Base-by-base conservation (phyloP, 116 monocot species). In the Iris pallida region DNA sequence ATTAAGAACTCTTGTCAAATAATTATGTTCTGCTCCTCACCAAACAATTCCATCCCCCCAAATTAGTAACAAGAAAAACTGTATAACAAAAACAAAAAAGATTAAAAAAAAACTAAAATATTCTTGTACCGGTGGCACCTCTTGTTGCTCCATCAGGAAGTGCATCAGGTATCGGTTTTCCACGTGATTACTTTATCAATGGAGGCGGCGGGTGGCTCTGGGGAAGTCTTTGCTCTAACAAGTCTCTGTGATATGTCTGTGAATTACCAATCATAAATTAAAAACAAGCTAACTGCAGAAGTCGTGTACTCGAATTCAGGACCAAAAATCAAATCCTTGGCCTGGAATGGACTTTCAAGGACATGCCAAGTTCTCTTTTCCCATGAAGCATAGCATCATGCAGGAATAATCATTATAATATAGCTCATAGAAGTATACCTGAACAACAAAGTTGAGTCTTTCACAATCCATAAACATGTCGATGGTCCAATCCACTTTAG, bases 381-480 rank as follows among this genome's bases (percentile, higher is more conserved):
- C 5, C 3, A 55, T 16, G n/a, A 55, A 55, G 16, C 16, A 55
- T 16, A 55, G 40, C 13, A 43, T 44, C 43, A n/a, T 42, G 43
- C n/a, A 13, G 14, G 42, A 61, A 30, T 42, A 43, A n/a, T n/a
- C n/a, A n/a, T n/a, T n/a, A 6, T 8, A n/a, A n/a, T n/a, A n/a
- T n/a, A n/a, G n/a, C n/a, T n/a, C n/a, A n/a, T n/a, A n/a, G n/a
- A n/a, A 10, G 0, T 5, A 40, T 85, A 92, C 92, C 96, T 96
- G 96, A 64, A 96, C 73, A 16, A 96, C 96, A 60, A 96, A 96
- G 70, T 96, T 89, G 16, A 89, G 96, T 18, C 92, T 78, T 79
- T 96, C 96, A 73, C 92, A 96, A 54, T 96, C 92, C 84, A 82
- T 67, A 72, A 96, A 96, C 96, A 96, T 96, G 66, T 85, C 67